phyloP scores from a whole-genome alignment of 768 basidiomycete genomes.

The Melanogaster broomeanus region DNA sequence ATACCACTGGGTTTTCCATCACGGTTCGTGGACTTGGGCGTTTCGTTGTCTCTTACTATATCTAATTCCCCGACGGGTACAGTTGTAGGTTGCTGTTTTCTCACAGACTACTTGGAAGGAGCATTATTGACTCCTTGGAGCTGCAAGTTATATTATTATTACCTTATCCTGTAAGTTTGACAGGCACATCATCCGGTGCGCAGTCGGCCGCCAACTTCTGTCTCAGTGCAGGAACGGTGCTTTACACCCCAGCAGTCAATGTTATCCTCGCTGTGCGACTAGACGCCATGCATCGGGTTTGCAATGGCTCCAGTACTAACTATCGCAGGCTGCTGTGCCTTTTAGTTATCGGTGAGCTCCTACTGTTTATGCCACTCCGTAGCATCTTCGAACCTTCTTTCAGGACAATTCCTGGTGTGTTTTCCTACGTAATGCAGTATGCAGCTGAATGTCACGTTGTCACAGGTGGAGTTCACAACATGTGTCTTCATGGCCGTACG shows the following conservation, averaged over 20 bases:
- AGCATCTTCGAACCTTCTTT: background rate
- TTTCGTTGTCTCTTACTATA: background rate
- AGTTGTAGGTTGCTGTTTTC: conserved; percentile 17
- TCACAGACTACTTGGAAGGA: background rate
- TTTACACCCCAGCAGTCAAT: conserved; percentile 21
- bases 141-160: conserved; percentile 24
- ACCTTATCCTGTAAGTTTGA: conserved; percentile 17
- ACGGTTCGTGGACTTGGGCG: conserved; percentile 10
- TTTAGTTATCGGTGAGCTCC: conserved; percentile 18
- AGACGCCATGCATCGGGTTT: conserved; percentile 14
- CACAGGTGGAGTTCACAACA: conserved; percentile 18
- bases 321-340: background rate
- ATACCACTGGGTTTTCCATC: conserved; percentile 18
- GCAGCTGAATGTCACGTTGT: background rate
- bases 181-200: background rate
- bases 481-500: conserved; percentile 15
- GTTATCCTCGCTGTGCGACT: conserved; percentile 20
- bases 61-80: background rate
- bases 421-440: background rate
- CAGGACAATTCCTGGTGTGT: conserved; percentile 22
- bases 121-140: background rate
- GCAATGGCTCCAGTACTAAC: background rate
- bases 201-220: background rate
- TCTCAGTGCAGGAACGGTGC: conserved; percentile 17
- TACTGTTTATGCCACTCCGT: background rate